Percentiles rank a stretch among this genome's conserved stretches.
These are phyloP conservation scores for Hymenoscyphus fraxineus DNA, from an alignment of 2,329 filamentous ascomycete species.

Conservation along the genomic window DNA sequence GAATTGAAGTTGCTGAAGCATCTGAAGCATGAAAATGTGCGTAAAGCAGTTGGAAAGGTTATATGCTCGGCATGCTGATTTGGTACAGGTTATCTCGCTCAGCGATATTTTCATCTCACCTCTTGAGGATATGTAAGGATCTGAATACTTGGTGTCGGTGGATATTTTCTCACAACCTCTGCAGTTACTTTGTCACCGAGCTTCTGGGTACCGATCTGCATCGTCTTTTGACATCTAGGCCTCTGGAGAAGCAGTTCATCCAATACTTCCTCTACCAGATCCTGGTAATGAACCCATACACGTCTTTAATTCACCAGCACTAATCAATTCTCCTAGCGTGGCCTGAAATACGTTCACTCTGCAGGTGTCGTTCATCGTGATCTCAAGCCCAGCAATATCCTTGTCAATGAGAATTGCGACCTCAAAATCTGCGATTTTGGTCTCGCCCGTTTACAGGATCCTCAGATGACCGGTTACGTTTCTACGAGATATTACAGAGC, in stretches of 20 bases:
- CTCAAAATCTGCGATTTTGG: constrained; percentile 99
- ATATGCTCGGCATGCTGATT: constrained; percentile 24
- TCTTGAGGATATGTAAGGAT: constrained; percentile 85
- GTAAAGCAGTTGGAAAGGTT: constrained; percentile 8
- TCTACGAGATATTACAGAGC: constrained; percentile 98
- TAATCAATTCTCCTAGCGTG: constrained; percentile 58
- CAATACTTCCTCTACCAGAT: constrained; percentile 99
- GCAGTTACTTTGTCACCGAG: constrained; percentile 95
- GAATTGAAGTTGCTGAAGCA: constrained; percentile 98
- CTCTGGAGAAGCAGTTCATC: constrained; percentile 98
- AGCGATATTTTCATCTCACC: constrained; percentile 99
- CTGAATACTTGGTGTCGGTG: constrained; percentile 21
- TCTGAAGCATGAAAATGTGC: constrained; percentile 89
- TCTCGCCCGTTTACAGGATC: constrained; percentile 93
- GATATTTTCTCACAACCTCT: constrained; percentile 15
- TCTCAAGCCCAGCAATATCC: constrained; percentile 96
- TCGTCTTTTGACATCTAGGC: constrained; percentile 87
- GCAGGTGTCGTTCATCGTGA: constrained; percentile 97
- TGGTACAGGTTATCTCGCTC: constrained; percentile 79
- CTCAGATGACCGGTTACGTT: constrained; percentile 99
- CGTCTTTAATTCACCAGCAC: constrained; percentile 5
- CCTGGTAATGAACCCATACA: constrained; percentile 58
- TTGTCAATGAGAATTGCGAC: constrained; percentile 99
- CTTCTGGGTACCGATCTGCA: constrained; percentile 95
- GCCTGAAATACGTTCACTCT: constrained; percentile 98